These are phyloP conservation scores for Fonsecaea multimorphosa DNA, from an alignment of 2,329 filamentous ascomycete genomes.

Conservation along the genomic window DNA sequence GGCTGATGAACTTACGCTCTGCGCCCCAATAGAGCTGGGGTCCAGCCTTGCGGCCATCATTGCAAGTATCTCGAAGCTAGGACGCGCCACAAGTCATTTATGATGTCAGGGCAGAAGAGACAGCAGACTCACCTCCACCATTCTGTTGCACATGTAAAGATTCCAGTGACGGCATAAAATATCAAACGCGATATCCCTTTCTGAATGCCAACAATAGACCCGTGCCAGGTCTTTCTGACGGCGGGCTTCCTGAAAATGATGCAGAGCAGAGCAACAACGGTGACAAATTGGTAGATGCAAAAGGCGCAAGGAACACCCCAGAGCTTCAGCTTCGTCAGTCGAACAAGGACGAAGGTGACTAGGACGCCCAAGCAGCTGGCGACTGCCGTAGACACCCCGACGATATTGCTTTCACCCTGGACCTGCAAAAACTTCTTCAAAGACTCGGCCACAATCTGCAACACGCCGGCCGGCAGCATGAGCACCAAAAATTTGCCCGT, in stretches of 20 bases:
- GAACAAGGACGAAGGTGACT: slow-evolving; percentile 22
- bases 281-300: slow-evolving; percentile 25
- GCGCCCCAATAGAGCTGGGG: slow-evolving; percentile 23
- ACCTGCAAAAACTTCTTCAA: slow-evolving; percentile 33
- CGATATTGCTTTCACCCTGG: slow-evolving; percentile 19
- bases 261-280: slow-evolving; percentile 9
- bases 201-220: not conserved
- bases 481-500: slow-evolving; percentile 23
- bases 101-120: not conserved
- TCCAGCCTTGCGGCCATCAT: slow-evolving; percentile 31
- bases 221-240: slow-evolving; percentile 18
- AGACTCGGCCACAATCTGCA: slow-evolving; percentile 27
- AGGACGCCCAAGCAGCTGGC: slow-evolving; percentile 19
- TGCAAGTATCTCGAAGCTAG: slow-evolving; percentile 30
- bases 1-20: slow-evolving; percentile 22
- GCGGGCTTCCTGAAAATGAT: slow-evolving; percentile 11
- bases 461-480: slow-evolving; percentile 24
- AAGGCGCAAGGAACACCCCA: slow-evolving; percentile 24
- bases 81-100: not conserved
- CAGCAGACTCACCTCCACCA: slow-evolving; percentile 29
- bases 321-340: slow-evolving; percentile 8
- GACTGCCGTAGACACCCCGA: slow-evolving; percentile 9
- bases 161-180: slow-evolving; percentile 29
- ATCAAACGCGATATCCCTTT: slow-evolving; percentile 12
- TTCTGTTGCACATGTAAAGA: slow-evolving; percentile 32